phyloP scores from a whole-genome alignment of 805 yeast species.

The Sugiyamaella floridensis region DNA sequence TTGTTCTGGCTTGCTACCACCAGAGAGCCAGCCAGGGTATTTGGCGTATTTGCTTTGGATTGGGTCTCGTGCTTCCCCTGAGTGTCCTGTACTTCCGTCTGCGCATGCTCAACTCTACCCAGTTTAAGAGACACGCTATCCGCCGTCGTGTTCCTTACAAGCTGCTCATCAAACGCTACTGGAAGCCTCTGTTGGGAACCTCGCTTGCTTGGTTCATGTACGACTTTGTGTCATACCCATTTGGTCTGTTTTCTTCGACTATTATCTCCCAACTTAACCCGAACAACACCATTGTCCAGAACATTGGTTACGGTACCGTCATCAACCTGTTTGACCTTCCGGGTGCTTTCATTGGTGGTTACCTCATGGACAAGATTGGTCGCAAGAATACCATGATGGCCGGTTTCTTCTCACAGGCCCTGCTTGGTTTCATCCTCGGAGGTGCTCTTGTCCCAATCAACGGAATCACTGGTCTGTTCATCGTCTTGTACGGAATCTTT shows the following conservation, averaged over 20 bases:
- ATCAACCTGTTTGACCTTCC: slow-evolving; percentile 83
- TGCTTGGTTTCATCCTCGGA: slow-evolving; percentile 79
- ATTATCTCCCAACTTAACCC: slow-evolving; percentile 58
- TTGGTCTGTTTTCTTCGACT: slow-evolving; percentile 72
- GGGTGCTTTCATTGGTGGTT: slow-evolving; percentile 81
- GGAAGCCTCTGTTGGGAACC: slow-evolving; percentile 68
- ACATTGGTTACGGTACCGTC: slow-evolving; percentile 90
- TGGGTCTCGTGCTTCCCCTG: slow-evolving; percentile 85
- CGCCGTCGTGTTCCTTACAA: slow-evolving; percentile 60
- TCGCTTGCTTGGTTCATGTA: slow-evolving; percentile 84
- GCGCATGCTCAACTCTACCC: slow-evolving; percentile 64
- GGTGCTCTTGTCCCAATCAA: slow-evolving; percentile 52
- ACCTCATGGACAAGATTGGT: slow-evolving; percentile 76
- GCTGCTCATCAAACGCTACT: slow-evolving; percentile 67
- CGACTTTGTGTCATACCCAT: slow-evolving; percentile 82
- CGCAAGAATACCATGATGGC: slow-evolving; percentile 68
- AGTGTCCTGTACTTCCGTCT: slow-evolving; percentile 70
- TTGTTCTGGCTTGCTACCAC: background rate
- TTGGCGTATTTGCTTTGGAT: slow-evolving; percentile 86
- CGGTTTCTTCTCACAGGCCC: slow-evolving; percentile 69
- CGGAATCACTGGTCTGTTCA: slow-evolving; percentile 65
- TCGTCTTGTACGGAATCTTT: slow-evolving; percentile 83
- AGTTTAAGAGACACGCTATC: slow-evolving; percentile 64
- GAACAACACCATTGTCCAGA: slow-evolving; percentile 54
- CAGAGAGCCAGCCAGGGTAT: slow-evolving; percentile 32